Evolutionary conservation across 2,329 filamentous ascomycete species (phyloP).

Genomic region (Colletotrichum viniferum): DNA sequence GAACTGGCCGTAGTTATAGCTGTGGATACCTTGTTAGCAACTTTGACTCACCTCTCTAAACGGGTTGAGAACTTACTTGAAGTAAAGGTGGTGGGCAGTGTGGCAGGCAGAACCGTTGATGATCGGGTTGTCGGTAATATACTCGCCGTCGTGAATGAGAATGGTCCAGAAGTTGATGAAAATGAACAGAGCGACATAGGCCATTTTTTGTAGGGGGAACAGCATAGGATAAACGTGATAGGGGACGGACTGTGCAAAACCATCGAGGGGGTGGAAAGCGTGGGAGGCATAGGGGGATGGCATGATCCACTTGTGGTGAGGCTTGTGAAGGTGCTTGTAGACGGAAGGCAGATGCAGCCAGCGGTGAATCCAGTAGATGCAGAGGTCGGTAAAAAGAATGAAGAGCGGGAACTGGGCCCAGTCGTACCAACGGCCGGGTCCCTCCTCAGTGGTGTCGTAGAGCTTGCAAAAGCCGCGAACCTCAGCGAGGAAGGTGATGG

Average conservation of each 20-base stretch:
- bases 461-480: slow-evolving; percentile 85
- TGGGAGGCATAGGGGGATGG: slow-evolving; percentile 91
- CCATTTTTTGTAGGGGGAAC: slow-evolving; percentile 90
- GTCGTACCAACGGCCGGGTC: slow-evolving; percentile 80
- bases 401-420: slow-evolving; percentile 87
- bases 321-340: slow-evolving; percentile 93
- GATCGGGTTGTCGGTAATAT: slow-evolving; percentile 86
- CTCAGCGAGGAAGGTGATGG: slow-evolving; percentile 81
- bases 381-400: slow-evolving; percentile 85
- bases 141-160: slow-evolving; percentile 95
- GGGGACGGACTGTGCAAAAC: slow-evolving; percentile 84
- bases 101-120: slow-evolving; percentile 96
- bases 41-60: neutral
- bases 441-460: slow-evolving; percentile 79
- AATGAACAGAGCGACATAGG: slow-evolving; percentile 83
- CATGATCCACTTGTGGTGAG: slow-evolving; percentile 99
- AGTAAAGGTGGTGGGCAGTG: slow-evolving; percentile 70
- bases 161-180: slow-evolving; percentile 98
- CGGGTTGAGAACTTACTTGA: slow-evolving; percentile 13
- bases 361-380: slow-evolving; percentile 92
- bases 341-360: slow-evolving; percentile 78
- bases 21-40: slow-evolving; percentile 58
- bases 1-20: slow-evolving; percentile 74
- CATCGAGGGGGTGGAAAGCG: slow-evolving; percentile 94
- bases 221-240: slow-evolving; percentile 95